These are phyloP conservation scores for Ceratorhiza oryzae-sativae DNA, from an alignment of 1,284 basidiomycete genomes.

Conservation along the genomic window DNA sequence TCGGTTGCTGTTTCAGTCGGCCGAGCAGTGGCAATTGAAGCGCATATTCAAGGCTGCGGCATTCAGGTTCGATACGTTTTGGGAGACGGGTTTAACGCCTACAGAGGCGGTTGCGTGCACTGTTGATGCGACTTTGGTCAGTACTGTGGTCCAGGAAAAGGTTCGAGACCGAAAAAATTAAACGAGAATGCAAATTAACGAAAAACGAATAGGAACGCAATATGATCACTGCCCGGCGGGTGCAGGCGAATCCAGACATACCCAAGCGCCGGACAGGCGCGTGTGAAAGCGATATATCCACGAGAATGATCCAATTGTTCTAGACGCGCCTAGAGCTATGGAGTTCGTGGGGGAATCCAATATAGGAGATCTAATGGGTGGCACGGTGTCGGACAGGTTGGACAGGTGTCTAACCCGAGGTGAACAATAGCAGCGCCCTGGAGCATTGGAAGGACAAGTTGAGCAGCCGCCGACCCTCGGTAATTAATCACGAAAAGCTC, in stretches of 20 bases:
- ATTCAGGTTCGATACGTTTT: conserved; percentile 20
- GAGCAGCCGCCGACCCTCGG: neutral
- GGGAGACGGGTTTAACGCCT: conserved; percentile 1
- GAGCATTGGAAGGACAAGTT: neutral
- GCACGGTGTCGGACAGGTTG: neutral
- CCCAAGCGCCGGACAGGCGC: neutral
- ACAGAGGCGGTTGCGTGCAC: neutral
- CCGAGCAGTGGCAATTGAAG: conserved; percentile 28
- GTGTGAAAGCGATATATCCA: conserved; percentile 2
- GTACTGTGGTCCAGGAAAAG: neutral
- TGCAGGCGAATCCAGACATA: neutral
- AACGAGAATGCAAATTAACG: neutral
- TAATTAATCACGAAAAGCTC: conserved; percentile 2
- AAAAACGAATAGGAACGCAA: neutral
- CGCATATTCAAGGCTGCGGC: conserved; percentile 17
- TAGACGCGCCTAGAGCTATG: neutral
- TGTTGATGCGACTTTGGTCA: neutral
- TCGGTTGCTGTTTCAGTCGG: neutral
- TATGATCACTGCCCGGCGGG: neutral
- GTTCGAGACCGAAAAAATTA: neutral
- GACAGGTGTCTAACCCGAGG: neutral
- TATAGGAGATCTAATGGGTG: neutral
- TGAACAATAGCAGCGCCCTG: neutral
- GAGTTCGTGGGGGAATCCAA: neutral
- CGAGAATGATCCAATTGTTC: neutral